These are phyloP conservation scores for Coemansia sp. DNA, from an alignment of 192 early-diverging fungal genomes.

Conservation along the genomic window DNA sequence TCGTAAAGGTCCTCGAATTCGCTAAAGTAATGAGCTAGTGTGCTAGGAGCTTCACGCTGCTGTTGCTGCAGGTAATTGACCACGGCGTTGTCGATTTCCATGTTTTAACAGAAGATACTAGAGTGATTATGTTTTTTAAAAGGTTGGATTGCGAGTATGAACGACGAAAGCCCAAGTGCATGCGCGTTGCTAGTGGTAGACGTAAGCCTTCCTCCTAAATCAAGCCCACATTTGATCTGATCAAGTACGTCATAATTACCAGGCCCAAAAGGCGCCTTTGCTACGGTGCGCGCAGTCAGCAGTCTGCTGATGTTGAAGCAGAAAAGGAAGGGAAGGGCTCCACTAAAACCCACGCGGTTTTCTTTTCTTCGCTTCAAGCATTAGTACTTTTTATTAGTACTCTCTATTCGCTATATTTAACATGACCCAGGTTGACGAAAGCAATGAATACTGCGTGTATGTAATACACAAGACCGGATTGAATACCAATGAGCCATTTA, in stretches of 20 bases:
- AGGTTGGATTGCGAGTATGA: not conserved
- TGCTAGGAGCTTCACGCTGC: slow-evolving; percentile 63
- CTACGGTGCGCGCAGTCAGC: not conserved
- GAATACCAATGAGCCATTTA: not conserved
- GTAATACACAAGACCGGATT: not conserved
- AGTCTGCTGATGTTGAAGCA: not conserved
- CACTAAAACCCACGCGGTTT: not conserved
- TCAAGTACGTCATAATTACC: not conserved
- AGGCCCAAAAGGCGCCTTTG: not conserved
- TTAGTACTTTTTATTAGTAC: not conserved
- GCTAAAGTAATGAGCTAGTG: slow-evolving; percentile 75
- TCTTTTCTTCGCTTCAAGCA: not conserved
- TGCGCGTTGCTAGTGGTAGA: not conserved
- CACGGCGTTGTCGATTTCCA: slow-evolving; percentile 81
- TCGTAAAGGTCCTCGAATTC: slow-evolving; percentile 94
- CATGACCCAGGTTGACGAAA: not conserved
- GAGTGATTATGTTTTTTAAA: not conserved
- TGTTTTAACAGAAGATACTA: slow-evolving; percentile 20
- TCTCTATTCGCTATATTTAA: not conserved
- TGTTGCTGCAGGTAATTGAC: slow-evolving; percentile 69
- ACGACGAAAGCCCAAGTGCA: not conserved
- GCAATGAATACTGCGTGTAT: not conserved
- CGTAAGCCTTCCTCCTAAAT: not conserved
- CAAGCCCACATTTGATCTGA: not conserved
- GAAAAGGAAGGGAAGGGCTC: not conserved